Evolutionary conservation across 2,329 filamentous ascomycete genomes (phyloP).

Genomic region (Trichoderma aggressivum): DNA sequence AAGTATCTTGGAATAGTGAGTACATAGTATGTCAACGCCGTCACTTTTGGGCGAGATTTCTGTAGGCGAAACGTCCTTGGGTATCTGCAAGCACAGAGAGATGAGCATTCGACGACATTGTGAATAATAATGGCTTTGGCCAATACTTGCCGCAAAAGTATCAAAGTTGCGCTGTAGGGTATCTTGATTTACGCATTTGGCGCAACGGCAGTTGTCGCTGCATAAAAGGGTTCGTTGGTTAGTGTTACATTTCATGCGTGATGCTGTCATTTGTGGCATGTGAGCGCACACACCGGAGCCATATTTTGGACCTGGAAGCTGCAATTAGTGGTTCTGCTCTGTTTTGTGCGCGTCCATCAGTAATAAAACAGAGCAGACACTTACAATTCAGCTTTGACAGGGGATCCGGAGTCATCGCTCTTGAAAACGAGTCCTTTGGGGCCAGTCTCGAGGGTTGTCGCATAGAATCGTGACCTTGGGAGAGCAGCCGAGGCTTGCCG

Average conservation of each 20-base stretch:
- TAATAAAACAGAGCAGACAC: not conserved
- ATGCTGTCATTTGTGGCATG: not conserved
- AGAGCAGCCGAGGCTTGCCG: not conserved
- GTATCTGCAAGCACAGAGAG: conserved; percentile 28
- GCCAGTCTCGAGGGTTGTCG: conserved; percentile 19
- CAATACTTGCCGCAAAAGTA: conserved; percentile 35
- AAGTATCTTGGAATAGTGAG: not conserved
- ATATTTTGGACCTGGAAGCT: conserved; percentile 21
- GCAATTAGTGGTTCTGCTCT: not conserved
- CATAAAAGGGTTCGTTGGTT: not conserved
- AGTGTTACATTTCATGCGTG: not conserved
- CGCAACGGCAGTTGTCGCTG: conserved; percentile 45
- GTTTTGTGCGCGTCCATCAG: rapidly evolving
- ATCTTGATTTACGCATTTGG: conserved; percentile 39
- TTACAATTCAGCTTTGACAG: conserved; percentile 15
- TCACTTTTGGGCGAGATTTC: conserved; percentile 28
- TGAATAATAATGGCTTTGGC: not conserved
- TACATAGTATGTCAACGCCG: conserved; percentile 37
- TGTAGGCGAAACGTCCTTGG: conserved; percentile 30
- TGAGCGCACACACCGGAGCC: conserved; percentile 24
- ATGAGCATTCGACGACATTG: not conserved
- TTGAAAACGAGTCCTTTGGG: conserved; percentile 15
- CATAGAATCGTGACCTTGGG: conserved; percentile 11
- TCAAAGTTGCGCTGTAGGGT: conserved; percentile 43
- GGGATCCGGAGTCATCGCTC: not conserved